Percentiles rank a stretch among this genome's conserved stretches.
Evolutionary conservation across 139 green algal species (phyloP).

Genomic region (Tetraselmis chui): DNA sequence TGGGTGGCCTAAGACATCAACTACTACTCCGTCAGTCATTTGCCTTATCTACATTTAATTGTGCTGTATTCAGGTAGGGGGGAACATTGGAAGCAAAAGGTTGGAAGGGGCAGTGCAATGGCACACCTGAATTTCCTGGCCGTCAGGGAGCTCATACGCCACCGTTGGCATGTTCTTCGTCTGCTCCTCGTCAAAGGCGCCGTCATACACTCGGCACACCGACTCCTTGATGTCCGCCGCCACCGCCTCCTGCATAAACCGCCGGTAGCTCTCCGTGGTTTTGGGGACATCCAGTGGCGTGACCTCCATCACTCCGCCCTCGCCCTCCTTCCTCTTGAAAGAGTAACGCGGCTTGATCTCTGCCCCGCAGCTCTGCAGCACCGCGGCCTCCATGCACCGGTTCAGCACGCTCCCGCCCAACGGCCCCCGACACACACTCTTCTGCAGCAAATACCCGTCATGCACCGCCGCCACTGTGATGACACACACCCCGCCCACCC

Average conservation of each 20-base stretch:
- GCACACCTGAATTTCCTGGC: constrained; percentile 6
- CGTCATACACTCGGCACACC: constrained; percentile 69
- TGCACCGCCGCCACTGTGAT: constrained; percentile 82
- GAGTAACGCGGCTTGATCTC: constrained; percentile 63
- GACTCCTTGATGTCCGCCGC: constrained; percentile 76
- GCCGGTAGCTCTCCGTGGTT: constrained; percentile 23
- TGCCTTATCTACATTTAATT: no score
- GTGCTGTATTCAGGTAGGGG: no score
- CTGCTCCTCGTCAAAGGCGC: constrained; percentile 61
- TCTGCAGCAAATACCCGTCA: constrained; percentile 88
- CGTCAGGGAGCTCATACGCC: constrained; percentile 78
- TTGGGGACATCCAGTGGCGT: not conserved
- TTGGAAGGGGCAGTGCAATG: no score
- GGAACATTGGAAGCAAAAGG: no score
- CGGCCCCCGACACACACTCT: constrained; percentile 55
- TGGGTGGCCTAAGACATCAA: no score
- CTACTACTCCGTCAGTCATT: no score
- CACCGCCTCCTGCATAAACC: constrained; percentile 37
- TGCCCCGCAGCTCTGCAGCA: constrained; percentile 36
- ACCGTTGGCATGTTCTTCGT: constrained; percentile 71
- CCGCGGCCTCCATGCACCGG: constrained; percentile 37
- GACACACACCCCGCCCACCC: no score
- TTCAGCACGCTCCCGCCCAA: constrained; percentile 70
- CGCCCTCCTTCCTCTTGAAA: constrained; percentile 61
- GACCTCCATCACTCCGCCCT: constrained; percentile 48